These are phyloP conservation scores for Bruguiera parviflora DNA, from an alignment of 345 rosid genomes.

Conservation along the genomic window DNA sequence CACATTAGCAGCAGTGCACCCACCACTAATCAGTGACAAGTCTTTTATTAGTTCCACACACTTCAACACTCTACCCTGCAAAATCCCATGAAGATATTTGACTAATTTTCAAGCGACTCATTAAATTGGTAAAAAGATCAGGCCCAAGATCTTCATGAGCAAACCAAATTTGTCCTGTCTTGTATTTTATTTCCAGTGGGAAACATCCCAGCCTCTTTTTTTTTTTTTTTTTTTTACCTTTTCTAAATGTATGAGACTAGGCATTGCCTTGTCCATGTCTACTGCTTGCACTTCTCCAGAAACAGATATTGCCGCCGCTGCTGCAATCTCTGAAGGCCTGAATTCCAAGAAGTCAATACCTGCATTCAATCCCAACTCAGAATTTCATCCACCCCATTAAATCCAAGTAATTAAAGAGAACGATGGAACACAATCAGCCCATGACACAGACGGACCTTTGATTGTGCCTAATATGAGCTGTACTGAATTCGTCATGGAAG, in stretches of 20 bases:
- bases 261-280: constrained; percentile 40
- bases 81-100: neutral
- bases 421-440: too few species aligned
- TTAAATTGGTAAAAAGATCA: constrained; percentile 11
- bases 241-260: constrained; percentile 38
- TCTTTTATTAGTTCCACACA: constrained; percentile 40
- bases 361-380: constrained; percentile 46
- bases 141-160: constrained; percentile 11
- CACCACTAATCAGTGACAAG: constrained; percentile 28
- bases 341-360: constrained; percentile 65
- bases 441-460: constrained; percentile 34
- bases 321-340: constrained; percentile 76
- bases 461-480: constrained; percentile 41
- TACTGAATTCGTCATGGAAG: constrained; percentile 10
- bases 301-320: constrained; percentile 58
- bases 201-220: constrained; percentile 12
- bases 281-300: constrained; percentile 36
- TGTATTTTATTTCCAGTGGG: constrained; percentile 11
- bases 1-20: constrained; percentile 10
- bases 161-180: constrained; percentile 13
- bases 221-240: constrained; percentile 32
- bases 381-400: constrained; percentile 21
- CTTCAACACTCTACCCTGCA: constrained; percentile 52
- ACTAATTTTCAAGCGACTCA: neutral
- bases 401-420: neutral